phyloP scores from a whole-genome alignment of 2,329 filamentous ascomycete species.

The Fusarium duplospermum region DNA sequence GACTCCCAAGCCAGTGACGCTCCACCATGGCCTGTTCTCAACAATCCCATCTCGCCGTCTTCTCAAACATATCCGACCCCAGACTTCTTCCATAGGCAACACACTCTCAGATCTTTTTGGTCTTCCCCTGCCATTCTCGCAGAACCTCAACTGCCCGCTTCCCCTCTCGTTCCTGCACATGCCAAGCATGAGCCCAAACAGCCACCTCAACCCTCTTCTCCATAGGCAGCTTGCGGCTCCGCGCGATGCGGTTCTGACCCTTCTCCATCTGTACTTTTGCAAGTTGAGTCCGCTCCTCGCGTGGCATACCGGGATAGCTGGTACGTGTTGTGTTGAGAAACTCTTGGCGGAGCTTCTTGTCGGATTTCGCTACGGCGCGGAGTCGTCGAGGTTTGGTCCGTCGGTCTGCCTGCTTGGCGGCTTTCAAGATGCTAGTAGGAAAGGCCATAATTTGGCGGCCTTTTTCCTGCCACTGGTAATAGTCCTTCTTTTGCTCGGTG shows the following conservation, averaged over 20 bases:
- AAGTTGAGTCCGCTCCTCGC: neutral
- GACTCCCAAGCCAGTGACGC: neutral
- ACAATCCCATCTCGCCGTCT: neutral
- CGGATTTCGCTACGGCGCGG: neutral
- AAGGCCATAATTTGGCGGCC: slow-evolving; percentile 2
- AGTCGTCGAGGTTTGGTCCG: neutral
- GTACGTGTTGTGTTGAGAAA: neutral
- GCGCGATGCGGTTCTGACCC: neutral
- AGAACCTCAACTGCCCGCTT: neutral
- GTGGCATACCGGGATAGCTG: neutral
- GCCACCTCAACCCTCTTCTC: neutral
- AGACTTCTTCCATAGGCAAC: neutral
- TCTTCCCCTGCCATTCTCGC: neutral
- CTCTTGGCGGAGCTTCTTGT: neutral
- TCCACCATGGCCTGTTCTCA: too few species aligned
- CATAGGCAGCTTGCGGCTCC: neutral
- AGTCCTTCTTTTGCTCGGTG: neutral
- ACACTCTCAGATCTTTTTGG: neutral
- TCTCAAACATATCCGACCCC: neutral
- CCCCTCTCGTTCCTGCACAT: neutral
- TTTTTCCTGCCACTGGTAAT: neutral
- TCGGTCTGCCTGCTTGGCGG: neutral
- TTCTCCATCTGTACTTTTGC: neutral
- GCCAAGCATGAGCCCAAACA: neutral
- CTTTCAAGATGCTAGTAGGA: neutral